Base-by-base conservation (phyloP, 2,329 filamentous ascomycete genomes). In the Myriangium duriaei region DNA sequence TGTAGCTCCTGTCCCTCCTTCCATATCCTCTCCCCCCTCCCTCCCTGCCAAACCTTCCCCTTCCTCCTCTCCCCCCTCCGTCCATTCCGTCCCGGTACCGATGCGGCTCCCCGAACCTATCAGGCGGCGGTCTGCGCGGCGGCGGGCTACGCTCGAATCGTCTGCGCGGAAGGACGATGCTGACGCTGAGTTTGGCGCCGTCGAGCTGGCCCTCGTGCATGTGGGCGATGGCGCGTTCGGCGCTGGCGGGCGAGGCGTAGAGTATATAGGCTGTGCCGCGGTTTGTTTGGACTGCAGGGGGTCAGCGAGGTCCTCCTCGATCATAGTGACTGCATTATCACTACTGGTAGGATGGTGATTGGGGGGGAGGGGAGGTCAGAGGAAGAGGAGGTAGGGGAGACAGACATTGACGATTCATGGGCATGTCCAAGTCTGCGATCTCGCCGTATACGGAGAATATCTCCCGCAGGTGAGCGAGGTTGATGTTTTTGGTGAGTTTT, bases 131-230 rank as follows among this genome's bases (percentile, higher is more conserved):
- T 35, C 79, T 72, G 36, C 80, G 75, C 4, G 72, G 72, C 1
- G 84, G 84, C 11, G 87, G 87, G 32, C 81, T 76, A 12, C 76
- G 76, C 5, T 83, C 87, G 52, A 94, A 83, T 49, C 85, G 84
- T 51, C 81, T 77, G 34, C 81, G 75, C 0, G 85, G 85, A 24
- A 93, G 68, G 16, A 94, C 84, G 47, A 95, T 91, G 31, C 83
- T 91, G 34, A 95, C 87, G 52, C 80, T 81, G 52, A 95, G 78
- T 28, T 76, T 69, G 14, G 79, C 75, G 36, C 86, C 86, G 58
- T 95, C 87, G 17, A 94, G 64, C 54, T 93, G 83, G n/a, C 83
- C 85, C 63, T 98, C 91, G 59, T 98, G 91, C 91, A 98, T 96
- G 56, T 93, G 83, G 12, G 87, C 76, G 49, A 95, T 92, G 17